Evolutionary conservation across 345 rosid species (phyloP), one percentile per base, ranked within the genome.

Genomic region (Dimocarpus longan): DNA sequence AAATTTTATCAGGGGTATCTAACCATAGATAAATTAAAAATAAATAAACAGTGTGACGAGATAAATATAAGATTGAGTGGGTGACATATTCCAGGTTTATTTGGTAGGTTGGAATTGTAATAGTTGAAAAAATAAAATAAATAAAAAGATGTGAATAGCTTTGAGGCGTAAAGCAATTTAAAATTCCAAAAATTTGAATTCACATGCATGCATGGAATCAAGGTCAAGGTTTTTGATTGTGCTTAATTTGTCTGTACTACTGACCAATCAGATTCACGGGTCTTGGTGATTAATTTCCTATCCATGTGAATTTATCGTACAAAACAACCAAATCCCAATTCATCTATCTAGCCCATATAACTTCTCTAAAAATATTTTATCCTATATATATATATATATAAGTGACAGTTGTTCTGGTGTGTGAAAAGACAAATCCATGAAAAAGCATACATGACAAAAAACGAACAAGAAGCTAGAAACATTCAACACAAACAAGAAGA

Each of bases 161-260:
- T 32, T 32, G 18, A 18, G 32, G n/a, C 8, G n/a, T 39, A 37
- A 15, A 50, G 16, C 70, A 37, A 10, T 42, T 68, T 39, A 6
- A 3, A 68, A 68, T 8, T 68, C 52, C 24, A 68, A 39, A 18
- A 66, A 46, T 4, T 8, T 18, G 10, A 57, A 43, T 15, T 52
- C 74, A 71, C 63, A 71, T 71, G 75, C 75, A 54, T 71, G 75
- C 75, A 71, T 71, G 64, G 64, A 52, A 52, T 15, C 24, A 56
- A 52, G 7, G 26, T 52, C 63, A 54, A 71, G 64, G 59, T 54
- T 46, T 46, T 46, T 52, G 46, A 32, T 24, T 71, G 63, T 71
- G 22, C 6, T 71, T 50, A 57, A 57, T 57, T 57, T 48, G 72
- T 32, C 64, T 18, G 9, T 54, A 19, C 18, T 54, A 19, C 18